Evolutionary conservation across 495 filamentous ascomycete species (phyloP), one percentile per base, ranked within the genome.

Genomic region (Neurospora tetraspora): DNA sequence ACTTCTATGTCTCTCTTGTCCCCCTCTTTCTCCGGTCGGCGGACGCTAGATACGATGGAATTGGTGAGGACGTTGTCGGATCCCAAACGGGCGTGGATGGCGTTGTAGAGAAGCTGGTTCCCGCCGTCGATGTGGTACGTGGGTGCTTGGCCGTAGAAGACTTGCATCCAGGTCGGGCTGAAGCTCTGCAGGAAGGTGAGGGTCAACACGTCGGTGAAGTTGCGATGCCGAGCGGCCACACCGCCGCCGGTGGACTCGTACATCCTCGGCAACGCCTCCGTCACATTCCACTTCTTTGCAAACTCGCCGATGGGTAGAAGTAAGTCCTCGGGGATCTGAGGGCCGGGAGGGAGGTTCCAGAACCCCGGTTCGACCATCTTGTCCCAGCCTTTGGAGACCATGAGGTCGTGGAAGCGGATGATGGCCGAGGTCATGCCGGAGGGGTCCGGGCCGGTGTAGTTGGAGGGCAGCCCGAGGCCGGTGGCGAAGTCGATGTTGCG

Each of bases 291-390:
- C 68, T 81, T 85, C 2, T 80, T 78, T 59, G 82, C 76, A 4
- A 86, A 80, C 18, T 85, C 73, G 43, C 83, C 82, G 2, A 78
- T 77, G 0, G 83, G 83, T 4, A 86, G 31, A 0, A 86, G 79
- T 3, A 86, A 75, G 69, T 85, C 83, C 6, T 76, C 80, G 5
- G 84, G 85, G 34, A 86, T 77, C 20, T 79, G 37, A 38, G 72
- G 70, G 4, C 74, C 74, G 4, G 79, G 76, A 3, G 81, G 80
- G 9, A 83, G 79, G 36, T 82, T 78, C 74, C 73, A 77, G 69
- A 78, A 82, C 12, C 80, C 78, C 1, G 82, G 80, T 14, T 77
- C 72, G 20, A 80, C 69, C 74, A 81, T 78, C 39, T 80, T 76
- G 65, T 81, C 78, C 76, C 79, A 83, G 31, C 74, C 74, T 6